Evolutionary conservation across 2,329 filamentous ascomycete species (phyloP).

Genomic region (Pseudocercospora ulei): DNA sequence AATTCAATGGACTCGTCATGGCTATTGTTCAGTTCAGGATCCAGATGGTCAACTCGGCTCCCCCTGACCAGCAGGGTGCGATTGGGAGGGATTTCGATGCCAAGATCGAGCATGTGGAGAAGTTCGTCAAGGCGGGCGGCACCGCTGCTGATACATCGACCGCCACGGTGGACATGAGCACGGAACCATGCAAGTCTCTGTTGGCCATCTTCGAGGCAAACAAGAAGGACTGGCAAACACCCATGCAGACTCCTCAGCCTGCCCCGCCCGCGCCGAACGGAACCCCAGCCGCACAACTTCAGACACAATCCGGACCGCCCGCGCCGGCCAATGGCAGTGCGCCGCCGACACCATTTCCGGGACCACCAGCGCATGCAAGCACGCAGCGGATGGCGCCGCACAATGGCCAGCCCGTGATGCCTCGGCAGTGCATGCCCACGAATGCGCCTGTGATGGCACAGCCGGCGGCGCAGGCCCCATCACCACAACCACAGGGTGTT

Average conservation of each 20-base stretch:
- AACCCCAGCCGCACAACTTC: background rate
- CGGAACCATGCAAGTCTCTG: slow-evolving; percentile 14
- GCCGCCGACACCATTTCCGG: background rate
- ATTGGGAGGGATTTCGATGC: background rate
- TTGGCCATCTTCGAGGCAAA: slow-evolving; percentile 8
- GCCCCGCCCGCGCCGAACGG: background rate
- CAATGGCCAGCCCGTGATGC: too few species aligned
- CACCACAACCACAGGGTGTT: too few species aligned
- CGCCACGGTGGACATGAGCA: slow-evolving; percentile 6
- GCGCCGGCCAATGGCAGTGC: background rate
- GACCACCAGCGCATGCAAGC: background rate
- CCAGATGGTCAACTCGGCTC: background rate
- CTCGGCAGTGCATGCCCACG: too few species aligned
- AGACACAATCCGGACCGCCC: background rate
- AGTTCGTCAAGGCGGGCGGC: slow-evolving; percentile 1
- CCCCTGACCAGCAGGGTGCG: background rate
- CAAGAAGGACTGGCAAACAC: background rate
- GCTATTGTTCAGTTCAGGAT: background rate
- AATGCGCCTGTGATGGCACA: too few species aligned
- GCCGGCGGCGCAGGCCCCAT: too few species aligned
- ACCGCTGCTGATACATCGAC: background rate
- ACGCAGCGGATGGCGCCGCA: too few species aligned
- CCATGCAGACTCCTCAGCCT: slow-evolving; percentile 1
- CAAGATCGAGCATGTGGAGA: background rate
- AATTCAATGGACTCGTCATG: background rate